These are phyloP conservation scores for Diddensiella transvaalensis DNA, from an alignment of 805 yeast species.

Conservation along the genomic window DNA sequence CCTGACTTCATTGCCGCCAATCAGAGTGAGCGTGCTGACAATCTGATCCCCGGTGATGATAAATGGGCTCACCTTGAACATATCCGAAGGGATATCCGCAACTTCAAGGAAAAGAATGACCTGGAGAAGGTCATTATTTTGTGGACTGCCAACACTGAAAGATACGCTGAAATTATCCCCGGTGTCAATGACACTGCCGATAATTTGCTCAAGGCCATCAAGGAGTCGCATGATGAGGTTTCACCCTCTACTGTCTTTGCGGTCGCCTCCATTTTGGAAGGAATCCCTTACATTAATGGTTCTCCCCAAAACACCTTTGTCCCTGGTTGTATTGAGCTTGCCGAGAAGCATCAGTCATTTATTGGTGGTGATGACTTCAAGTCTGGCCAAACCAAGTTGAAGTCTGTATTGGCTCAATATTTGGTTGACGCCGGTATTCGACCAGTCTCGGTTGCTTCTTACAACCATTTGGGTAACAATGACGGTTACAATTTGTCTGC, in stretches of 20 bases:
- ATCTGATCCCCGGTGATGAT: conserved; percentile 63
- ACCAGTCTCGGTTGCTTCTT: conserved; percentile 91
- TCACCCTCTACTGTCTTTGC: conserved; percentile 95
- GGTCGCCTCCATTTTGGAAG: conserved; percentile 85
- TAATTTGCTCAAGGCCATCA: conserved; percentile 68
- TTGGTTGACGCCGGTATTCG: conserved; percentile 96
- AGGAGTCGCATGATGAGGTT: conserved; percentile 74
- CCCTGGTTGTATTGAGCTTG: conserved; percentile 89
- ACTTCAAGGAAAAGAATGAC: conserved; percentile 65
- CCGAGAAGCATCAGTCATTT: conserved; percentile 68
- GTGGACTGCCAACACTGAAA: conserved; percentile 98
- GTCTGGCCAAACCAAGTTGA: conserved; percentile 92
- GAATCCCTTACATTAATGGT: conserved; percentile 88
- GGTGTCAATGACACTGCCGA: conserved; percentile 90
- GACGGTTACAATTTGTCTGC: conserved; percentile 92
- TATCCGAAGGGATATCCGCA: conserved; percentile 77
- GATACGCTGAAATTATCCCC: conserved; percentile 70
- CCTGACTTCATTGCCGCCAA: conserved; percentile 96
- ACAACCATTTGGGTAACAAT: conserved; percentile 94
- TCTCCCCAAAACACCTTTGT: conserved; percentile 98
- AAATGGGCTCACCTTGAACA: conserved; percentile 90
- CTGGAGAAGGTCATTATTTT: conserved; percentile 85
- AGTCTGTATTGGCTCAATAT: conserved; percentile 94
- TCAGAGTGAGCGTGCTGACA: conserved; percentile 89
- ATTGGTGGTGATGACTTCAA: conserved; percentile 98